Conservation (phyloP, 768 basidiomycete genomes). For the Boletellus ananas region DNA sequence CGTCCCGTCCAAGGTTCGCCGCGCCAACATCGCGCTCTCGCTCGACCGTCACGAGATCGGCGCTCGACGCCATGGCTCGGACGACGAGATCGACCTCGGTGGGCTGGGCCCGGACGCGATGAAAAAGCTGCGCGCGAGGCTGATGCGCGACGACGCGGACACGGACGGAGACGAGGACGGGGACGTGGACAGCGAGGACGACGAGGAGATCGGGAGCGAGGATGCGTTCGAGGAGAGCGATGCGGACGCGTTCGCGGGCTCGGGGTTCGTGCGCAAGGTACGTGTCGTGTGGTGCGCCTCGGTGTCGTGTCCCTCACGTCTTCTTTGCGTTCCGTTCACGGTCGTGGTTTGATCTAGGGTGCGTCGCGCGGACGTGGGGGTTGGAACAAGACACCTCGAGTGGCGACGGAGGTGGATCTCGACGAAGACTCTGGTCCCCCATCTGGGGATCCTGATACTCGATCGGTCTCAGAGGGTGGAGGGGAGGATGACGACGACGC, state of each 20-base stretch:
- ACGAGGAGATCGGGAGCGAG: conserved; percentile 85
- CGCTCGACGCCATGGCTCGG: conserved; percentile 29
- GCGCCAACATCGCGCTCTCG: conserved; percentile 50
- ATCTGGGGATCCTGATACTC: conserved; percentile 23
- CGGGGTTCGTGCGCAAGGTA: conserved; percentile 35
- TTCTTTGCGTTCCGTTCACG: background rate
- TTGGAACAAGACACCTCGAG: conserved; percentile 22
- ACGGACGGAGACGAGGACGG: conserved; percentile 29
- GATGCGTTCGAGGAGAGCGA: conserved; percentile 81
- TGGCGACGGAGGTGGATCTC: conserved; percentile 57
- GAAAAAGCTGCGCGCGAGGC: conserved; percentile 38
- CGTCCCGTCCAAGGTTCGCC: conserved; percentile 43
- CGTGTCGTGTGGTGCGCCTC: background rate
- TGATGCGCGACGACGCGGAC: conserved; percentile 52
- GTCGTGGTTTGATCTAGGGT: conserved; percentile 7
- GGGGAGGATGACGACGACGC: conserved; percentile 42
- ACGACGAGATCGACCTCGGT: conserved; percentile 38
- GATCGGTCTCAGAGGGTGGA: conserved; percentile 20
- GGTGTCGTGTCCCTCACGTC: too few species aligned
- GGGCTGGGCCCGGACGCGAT: conserved; percentile 27
- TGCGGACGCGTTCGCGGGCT: conserved; percentile 72
- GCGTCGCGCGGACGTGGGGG: conserved; percentile 20
- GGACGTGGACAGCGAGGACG: conserved; percentile 61
- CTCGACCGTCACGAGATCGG: conserved; percentile 55
- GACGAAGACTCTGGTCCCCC: conserved; percentile 50